A percentile compares a stretch with the other conserved stretches of the same genome.
Evolutionary conservation across 2,329 filamentous ascomycete genomes (phyloP).

Genomic region (Cladorrhinum sp.): DNA sequence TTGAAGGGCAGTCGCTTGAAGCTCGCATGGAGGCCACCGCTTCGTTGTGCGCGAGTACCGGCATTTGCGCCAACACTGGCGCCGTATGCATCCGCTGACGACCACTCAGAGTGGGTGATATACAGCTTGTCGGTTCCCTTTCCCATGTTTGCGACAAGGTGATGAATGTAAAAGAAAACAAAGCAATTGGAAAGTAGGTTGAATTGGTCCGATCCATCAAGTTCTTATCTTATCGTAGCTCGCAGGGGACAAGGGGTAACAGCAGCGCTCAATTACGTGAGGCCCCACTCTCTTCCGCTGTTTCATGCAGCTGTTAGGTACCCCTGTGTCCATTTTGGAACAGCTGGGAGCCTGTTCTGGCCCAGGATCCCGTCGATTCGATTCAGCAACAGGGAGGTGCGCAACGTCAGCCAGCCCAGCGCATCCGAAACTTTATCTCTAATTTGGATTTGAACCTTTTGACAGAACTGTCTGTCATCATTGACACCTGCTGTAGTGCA

Average conservation of each 20-base stretch:
- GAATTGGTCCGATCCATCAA: background rate
- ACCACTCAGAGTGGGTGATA: slow-evolving; percentile 98
- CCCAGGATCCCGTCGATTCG: background rate
- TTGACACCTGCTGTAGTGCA: background rate
- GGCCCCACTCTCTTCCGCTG: background rate
- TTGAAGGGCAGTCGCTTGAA: slow-evolving; percentile 96
- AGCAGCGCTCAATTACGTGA: no score
- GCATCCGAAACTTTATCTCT: background rate
- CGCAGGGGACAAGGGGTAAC: background rate
- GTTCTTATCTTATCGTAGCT: slow-evolving; percentile 7
- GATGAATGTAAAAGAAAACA: background rate
- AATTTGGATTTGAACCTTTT: background rate
- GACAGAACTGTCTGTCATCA: background rate
- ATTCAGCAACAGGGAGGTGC: background rate
- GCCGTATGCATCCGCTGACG: slow-evolving; percentile 82
- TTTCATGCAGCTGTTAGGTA: background rate
- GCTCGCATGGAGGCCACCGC: slow-evolving; percentile 44
- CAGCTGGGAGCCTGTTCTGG: background rate
- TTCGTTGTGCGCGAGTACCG: slow-evolving; percentile 54
- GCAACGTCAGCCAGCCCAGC: slow-evolving; percentile 1
- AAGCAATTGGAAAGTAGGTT: slow-evolving; percentile 1
- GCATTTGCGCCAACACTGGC: slow-evolving; percentile 72
- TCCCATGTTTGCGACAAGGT: slow-evolving; percentile 37
- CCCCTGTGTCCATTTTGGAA: background rate
- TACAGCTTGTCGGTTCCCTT: slow-evolving; percentile 58